phyloP scores from a whole-genome alignment of 495 filamentous ascomycete genomes.

The Rhypophila decipiens region DNA sequence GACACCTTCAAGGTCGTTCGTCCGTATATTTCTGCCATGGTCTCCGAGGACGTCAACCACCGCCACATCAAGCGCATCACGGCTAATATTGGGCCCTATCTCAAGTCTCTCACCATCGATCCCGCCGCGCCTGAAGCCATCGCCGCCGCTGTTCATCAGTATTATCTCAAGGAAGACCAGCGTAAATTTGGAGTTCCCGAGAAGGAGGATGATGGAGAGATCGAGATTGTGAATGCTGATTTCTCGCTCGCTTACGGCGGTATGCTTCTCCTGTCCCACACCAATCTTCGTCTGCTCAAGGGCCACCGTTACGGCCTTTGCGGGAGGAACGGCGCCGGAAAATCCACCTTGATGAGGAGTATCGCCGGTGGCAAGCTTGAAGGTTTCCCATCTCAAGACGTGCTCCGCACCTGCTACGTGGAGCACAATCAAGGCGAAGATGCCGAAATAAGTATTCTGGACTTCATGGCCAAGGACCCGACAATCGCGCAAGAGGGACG shows the following conservation, averaged over 20 bases:
- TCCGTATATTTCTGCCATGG: constrained; percentile 75
- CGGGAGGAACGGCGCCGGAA: constrained; percentile 93
- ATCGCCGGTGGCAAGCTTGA: constrained; percentile 95
- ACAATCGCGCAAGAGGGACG: constrained; percentile 64
- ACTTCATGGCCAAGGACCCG: constrained; percentile 83
- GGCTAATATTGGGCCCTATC: constrained; percentile 61
- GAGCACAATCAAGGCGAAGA: constrained; percentile 98
- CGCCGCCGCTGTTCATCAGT: constrained; percentile 57
- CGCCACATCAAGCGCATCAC: constrained; percentile 69
- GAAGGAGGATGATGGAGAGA: constrained; percentile 73
- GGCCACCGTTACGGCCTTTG: constrained; percentile 96
- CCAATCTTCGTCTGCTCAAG: constrained; percentile 88
- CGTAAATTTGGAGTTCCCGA: constrained; percentile 80
- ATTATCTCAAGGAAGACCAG: constrained; percentile 74
- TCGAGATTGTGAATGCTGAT: constrained; percentile 95
- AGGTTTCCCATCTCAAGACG: constrained; percentile 87
- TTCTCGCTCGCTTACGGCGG: constrained; percentile 98
- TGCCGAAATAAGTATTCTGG: constrained; percentile 88
- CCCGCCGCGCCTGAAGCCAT: constrained; percentile 50
- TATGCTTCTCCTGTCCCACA: constrained; percentile 95
- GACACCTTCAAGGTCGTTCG: constrained; percentile 63
- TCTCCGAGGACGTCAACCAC: constrained; percentile 82
- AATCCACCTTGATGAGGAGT: constrained; percentile 96
- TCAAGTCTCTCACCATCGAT: constrained; percentile 60
- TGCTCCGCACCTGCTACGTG: constrained; percentile 93